phyloP scores from a whole-genome alignment of 768 basidiomycete species.

The Tylopilus intermedius region DNA sequence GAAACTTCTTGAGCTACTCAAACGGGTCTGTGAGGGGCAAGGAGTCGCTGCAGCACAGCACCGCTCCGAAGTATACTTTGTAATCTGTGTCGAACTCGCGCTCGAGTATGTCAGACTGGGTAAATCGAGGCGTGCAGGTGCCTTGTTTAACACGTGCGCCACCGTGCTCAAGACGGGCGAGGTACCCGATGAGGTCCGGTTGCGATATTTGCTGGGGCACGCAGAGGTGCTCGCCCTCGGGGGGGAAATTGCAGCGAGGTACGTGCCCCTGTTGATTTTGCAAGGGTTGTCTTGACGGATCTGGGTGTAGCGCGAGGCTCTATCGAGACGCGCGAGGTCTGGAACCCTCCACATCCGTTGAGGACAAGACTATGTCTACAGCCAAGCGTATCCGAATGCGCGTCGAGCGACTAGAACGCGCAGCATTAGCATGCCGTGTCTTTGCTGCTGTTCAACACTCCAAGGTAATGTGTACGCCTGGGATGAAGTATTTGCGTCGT shows the following conservation, averaged over 20 bases:
- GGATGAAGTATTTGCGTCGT: background rate
- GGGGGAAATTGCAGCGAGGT: conserved; percentile 63
- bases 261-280: background rate
- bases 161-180: conserved; percentile 39
- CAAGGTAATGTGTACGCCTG: conserved; percentile 41
- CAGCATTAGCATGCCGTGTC: conserved; percentile 66
- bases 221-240: conserved; percentile 59
- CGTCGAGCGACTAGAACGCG: conserved; percentile 57
- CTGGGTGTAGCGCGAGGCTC: conserved; percentile 36
- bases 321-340: conserved; percentile 59
- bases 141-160: conserved; percentile 58
- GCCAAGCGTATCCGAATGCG: conserved; percentile 55
- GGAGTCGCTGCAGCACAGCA: conserved; percentile 37
- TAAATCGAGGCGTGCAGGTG: conserved; percentile 56
- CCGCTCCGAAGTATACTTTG: conserved; percentile 50
- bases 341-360: conserved; percentile 36
- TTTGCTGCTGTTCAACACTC: conserved; percentile 66
- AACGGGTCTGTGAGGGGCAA: conserved; percentile 54
- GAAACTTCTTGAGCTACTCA: conserved; percentile 58
- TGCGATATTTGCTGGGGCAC: conserved; percentile 57
- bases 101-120: conserved; percentile 78
- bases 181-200: conserved; percentile 47
- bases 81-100: conserved; percentile 65
- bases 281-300: background rate
- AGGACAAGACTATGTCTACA: conserved; percentile 48